Percentiles rank a stretch among this genome's conserved stretches.
These are phyloP conservation scores for Pseudogymnoascus sp. DNA, from an alignment of 2,329 filamentous ascomycete species.

Conservation along the genomic window DNA sequence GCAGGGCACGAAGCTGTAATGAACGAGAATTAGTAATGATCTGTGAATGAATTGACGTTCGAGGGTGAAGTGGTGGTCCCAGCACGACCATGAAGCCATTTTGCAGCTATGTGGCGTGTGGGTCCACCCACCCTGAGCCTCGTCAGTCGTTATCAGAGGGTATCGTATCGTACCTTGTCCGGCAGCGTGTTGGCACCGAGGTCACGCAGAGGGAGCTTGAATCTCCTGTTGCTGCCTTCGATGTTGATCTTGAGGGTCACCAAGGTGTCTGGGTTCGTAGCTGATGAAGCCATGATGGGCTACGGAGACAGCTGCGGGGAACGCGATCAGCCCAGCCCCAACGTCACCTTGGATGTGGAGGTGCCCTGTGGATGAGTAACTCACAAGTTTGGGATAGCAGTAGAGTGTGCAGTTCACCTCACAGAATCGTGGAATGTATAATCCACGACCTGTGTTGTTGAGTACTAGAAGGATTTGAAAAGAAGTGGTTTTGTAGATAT, in stretches of 20 bases:
- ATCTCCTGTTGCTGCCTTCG: constrained; percentile 67
- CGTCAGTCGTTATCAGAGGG: not conserved
- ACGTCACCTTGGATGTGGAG: not conserved
- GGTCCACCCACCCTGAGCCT: not conserved
- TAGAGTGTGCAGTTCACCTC: not conserved
- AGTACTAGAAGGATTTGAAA: not conserved
- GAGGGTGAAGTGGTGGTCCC: not conserved
- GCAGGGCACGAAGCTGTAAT: constrained; percentile 58
- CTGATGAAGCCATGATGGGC: constrained; percentile 24
- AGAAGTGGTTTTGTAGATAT: not conserved
- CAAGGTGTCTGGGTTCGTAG: constrained; percentile 51
- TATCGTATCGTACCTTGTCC: constrained; percentile 59
- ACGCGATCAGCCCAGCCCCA: constrained; percentile 5
- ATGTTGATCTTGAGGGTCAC: constrained; percentile 75
- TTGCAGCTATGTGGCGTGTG: constrained; percentile 2
- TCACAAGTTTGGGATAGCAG: not conserved
- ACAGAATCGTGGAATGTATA: constrained; percentile 2
- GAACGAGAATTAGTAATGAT: constrained; percentile 20
- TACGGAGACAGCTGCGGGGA: constrained; percentile 2
- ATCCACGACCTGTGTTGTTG: constrained; percentile 4
- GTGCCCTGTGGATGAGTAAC: not conserved
- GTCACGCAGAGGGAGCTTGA: constrained; percentile 84
- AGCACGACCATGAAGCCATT: constrained; percentile 26
- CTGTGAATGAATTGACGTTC: not conserved
- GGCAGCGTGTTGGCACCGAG: constrained; percentile 67